Evolutionary conservation across 1,284 basidiomycete species (phyloP), one percentile per base, ranked within the genome.

Genomic region (Boletus hoseneyae): DNA sequence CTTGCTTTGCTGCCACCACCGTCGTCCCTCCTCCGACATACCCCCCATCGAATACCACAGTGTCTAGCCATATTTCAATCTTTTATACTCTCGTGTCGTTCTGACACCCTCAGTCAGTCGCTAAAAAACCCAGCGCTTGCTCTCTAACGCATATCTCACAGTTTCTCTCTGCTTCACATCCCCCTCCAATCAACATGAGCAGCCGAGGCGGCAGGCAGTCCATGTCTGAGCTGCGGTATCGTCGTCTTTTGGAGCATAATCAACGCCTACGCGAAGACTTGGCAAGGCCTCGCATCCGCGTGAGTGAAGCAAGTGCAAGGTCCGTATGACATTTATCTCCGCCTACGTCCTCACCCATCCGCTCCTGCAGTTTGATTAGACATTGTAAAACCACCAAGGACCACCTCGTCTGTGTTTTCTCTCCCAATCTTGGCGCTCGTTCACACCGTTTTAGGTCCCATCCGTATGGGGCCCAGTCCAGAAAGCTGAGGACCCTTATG

Each of bases 191-290:
- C 61, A 65, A 52, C 63, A 90, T 83, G 82, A 82, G 77, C 65
- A 69, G 70, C 51, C 75, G 82, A 57, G 78, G 77, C 35, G 80
- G 80, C 60, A 82, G 82, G 73, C 88, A 90, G 74, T 87, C 89
- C 61, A 96, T 97, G 93, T 90, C 90, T 47, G 95, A 97, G 80
- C 85, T 98, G 66, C 97, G 96, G 80, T 85, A 97, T 57, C 83
- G 95, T 42, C 78, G 95, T 50, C 75, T 98, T 58, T 84, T 86
- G 53, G 95, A 98, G 74, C 93, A 97, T 73, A 98, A 97, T 67
- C 85, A 89, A 67, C 79, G 95, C 53, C 72, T 98, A 60, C 76
- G 85, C 63, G 95, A 97, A 71, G 95, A 98, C 67, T 73, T 97
- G 53, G 84, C 87, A 44, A 74, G 95, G 57, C 93, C 93, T 23